These are phyloP conservation scores for Scedosporium boydii DNA, from an alignment of 2,329 filamentous ascomycete genomes.

Conservation along the genomic window DNA sequence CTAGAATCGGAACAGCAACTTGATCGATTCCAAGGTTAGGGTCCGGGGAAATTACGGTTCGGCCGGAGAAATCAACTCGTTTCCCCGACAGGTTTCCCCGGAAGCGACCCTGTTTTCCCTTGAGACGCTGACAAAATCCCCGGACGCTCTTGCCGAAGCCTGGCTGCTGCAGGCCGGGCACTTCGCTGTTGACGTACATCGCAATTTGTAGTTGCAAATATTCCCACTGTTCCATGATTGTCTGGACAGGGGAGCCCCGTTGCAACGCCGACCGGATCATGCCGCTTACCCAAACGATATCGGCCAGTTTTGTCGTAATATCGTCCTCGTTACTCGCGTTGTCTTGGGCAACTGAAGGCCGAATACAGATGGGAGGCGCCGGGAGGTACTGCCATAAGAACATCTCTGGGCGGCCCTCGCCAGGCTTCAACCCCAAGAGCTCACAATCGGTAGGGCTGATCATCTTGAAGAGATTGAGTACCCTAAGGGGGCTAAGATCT, in stretches of 20 bases:
- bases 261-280: slow-evolving; percentile 74
- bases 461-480: slow-evolving; percentile 84
- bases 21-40: slow-evolving; percentile 90
- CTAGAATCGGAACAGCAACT: slow-evolving; percentile 80
- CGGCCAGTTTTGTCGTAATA: slow-evolving; percentile 89
- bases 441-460: slow-evolving; percentile 83
- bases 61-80: slow-evolving; percentile 94
- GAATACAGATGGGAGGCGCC: slow-evolving; percentile 85
- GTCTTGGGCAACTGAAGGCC: slow-evolving; percentile 89
- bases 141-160: slow-evolving; percentile 82
- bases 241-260: slow-evolving; percentile 75
- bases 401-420: slow-evolving; percentile 86
- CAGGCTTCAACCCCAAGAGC: slow-evolving; percentile 76
- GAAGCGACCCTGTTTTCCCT: slow-evolving; percentile 96
- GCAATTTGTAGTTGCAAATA: slow-evolving; percentile 91
- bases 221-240: slow-evolving; percentile 98
- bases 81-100: slow-evolving; percentile 95
- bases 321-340: slow-evolving; percentile 93
- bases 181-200: slow-evolving; percentile 96
- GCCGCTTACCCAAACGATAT: slow-evolving; percentile 88
- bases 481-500: slow-evolving; percentile 81
- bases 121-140: slow-evolving; percentile 89
- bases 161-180: slow-evolving; percentile 82
- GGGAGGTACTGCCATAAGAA: slow-evolving; percentile 97
- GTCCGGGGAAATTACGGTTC: slow-evolving; percentile 95